Evolutionary conservation across 176 grass and related monocot species (phyloP).

Genomic region (Guadua angustifolia): DNA sequence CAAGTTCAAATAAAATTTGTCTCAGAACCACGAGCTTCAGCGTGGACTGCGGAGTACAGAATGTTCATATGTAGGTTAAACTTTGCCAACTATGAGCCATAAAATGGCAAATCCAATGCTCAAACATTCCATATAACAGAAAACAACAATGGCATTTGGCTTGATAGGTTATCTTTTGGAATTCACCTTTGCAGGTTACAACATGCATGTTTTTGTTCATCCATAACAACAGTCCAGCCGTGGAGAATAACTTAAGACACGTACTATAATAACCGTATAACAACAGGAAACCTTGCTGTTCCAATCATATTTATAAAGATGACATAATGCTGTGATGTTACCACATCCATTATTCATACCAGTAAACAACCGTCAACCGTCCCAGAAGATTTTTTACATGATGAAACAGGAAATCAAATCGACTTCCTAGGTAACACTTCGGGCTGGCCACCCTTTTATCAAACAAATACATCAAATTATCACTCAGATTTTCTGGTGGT

Average conservation of each 20-base stretch:
- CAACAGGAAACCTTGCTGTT: constrained; percentile 35
- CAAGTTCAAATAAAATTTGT: neutral
- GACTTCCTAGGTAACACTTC: constrained; percentile 28
- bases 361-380: constrained; percentile 44
- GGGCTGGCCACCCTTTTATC: constrained; percentile 16
- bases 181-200: neutral
- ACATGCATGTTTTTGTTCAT: neutral
- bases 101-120: neutral
- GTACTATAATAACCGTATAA: neutral
- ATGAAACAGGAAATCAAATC: constrained; percentile 27
- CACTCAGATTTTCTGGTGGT: constrained; percentile 15
- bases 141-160: neutral
- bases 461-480: constrained; percentile 45
- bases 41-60: neutral
- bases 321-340: neutral
- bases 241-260: neutral
- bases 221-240: neutral
- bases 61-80: neutral
- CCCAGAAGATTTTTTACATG: constrained; percentile 46
- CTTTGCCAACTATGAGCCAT: neutral
- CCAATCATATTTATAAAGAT: constrained; percentile 40
- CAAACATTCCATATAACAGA: neutral
- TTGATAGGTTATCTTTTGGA: neutral
- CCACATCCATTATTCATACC: constrained; percentile 54
- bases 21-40: neutral